These are phyloP conservation scores for Ceratocystis harringtonii DNA, from an alignment of 2,329 filamentous ascomycete genomes.

Conservation along the genomic window DNA sequence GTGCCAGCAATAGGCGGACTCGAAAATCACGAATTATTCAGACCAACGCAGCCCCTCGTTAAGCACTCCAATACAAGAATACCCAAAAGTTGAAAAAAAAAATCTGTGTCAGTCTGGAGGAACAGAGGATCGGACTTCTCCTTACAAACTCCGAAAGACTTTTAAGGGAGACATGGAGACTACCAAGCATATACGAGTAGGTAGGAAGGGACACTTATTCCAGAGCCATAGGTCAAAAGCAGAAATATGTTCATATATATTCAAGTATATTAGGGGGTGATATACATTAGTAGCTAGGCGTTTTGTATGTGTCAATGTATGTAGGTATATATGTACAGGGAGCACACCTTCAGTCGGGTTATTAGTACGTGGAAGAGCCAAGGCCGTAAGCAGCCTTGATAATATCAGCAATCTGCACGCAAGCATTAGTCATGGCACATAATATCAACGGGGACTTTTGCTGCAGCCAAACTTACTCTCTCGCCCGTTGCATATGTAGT, in stretches of 20 bases:
- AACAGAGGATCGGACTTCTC: no score
- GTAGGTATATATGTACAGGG: slow-evolving; percentile 1
- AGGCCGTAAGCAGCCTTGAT: slow-evolving; percentile 10
- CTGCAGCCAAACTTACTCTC: slow-evolving; percentile 20
- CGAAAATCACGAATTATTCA: not conserved
- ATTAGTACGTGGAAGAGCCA: not conserved
- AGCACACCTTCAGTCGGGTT: not conserved
- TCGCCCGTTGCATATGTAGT: slow-evolving; percentile 25
- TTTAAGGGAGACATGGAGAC: no score
- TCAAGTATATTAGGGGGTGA: not conserved
- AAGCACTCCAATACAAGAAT: no score
- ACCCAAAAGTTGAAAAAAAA: no score
- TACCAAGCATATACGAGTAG: not conserved
- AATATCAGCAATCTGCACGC: slow-evolving; percentile 10
- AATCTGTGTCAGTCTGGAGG: no score
- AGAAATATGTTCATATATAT: not conserved
- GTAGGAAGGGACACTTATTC: no score
- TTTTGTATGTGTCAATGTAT: not conserved
- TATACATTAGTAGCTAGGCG: not conserved
- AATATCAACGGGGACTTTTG: not conserved
- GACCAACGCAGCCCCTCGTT: not conserved
- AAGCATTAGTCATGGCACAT: slow-evolving; percentile 10
- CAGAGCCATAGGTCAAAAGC: not conserved
- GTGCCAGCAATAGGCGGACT: not conserved
- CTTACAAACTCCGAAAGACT: no score